Evolutionary conservation across 169 alveolate genomes (phyloP).

Genomic region (Cryptosporidium andersoni): DNA sequence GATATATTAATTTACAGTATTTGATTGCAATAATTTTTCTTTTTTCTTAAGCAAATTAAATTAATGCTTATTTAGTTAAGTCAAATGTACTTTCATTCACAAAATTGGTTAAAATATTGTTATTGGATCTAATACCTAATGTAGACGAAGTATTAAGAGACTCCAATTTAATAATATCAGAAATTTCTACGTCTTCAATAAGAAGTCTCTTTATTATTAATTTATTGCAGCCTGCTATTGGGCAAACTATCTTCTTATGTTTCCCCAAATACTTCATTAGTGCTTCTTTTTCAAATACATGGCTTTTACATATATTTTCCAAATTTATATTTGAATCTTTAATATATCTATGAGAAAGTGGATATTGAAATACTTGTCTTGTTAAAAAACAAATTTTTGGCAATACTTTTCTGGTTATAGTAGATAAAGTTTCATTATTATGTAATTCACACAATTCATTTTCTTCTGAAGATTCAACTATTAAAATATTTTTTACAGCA

Average conservation of each 20-base stretch:
- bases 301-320: slow-evolving; percentile 38
- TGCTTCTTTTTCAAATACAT: slow-evolving; percentile 53
- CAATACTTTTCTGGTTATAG: slow-evolving; percentile 25
- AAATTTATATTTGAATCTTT: slow-evolving; percentile 1
- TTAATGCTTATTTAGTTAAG: not conserved
- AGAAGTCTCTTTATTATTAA: slow-evolving; percentile 8
- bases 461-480: not conserved
- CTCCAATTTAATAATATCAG: too few species aligned
- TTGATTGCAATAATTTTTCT: not conserved
- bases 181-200: slow-evolving; percentile 22
- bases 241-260: slow-evolving; percentile 45
- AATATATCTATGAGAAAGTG: slow-evolving; percentile 52
- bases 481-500: not conserved
- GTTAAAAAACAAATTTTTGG: slow-evolving; percentile 58
- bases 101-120: not conserved
- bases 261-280: slow-evolving; percentile 42
- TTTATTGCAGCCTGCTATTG: slow-evolving; percentile 54
- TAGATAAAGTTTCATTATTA: slow-evolving; percentile 15
- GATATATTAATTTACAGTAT: slow-evolving; percentile 1
- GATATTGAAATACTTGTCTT: slow-evolving; percentile 25
- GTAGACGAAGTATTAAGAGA: too few species aligned
- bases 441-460: slow-evolving; percentile 2
- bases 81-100: not conserved
- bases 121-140: slow-evolving; percentile 16
- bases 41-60: not conserved